Evolutionary conservation across 1,139 yeast species (phyloP), one percentile per base, ranked within the genome.

Genomic region (Suhomyces chickasaworum): DNA sequence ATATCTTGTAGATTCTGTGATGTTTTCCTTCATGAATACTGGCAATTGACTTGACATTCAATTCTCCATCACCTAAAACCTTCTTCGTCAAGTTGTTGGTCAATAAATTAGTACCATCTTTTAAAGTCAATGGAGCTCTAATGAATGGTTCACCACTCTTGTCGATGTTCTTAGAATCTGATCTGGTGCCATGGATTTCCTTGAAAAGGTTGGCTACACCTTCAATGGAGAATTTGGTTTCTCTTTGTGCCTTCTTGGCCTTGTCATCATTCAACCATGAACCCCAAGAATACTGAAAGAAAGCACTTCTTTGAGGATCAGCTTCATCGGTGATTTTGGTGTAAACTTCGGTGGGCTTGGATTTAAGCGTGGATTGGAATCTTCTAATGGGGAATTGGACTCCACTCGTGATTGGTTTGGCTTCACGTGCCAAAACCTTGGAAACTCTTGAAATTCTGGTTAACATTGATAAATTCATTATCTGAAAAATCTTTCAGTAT

Each of bases 1-100:
- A 80, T 30, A 89, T 70, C 60, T 84, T 81, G 67, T 90, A 93
- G 47, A 91, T 73, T 62, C 96, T 80, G 68, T 93, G 93, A 61
- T 89, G 97, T 66, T 89, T 89, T 47, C 98, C 98, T 66, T 93
- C 98, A 59, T 89, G 96, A 51, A 89, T 77, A 51, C 95, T 86
- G 48, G 89, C 82, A 61, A 93, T 82, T 41, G 90, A 83, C 60
- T 82, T 84, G 58, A 89, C 74, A 37, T 73, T 68, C 29, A 83
- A 64, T 23, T 71, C 71, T 7, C 47, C 67, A 1, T 66, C 61
- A 3, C 85, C 85, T 38, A 81, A 53, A 15, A 72, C 55, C 6
- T 67, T 61, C 9, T 61, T 55, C 21, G 64, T 65, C 44, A 77
- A 61, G 62, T 83, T 83, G 48, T 81, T 76, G 52, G 60, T 54